Base-by-base conservation (phyloP, 306 rosid genomes). In the Prunus mira region DNA sequence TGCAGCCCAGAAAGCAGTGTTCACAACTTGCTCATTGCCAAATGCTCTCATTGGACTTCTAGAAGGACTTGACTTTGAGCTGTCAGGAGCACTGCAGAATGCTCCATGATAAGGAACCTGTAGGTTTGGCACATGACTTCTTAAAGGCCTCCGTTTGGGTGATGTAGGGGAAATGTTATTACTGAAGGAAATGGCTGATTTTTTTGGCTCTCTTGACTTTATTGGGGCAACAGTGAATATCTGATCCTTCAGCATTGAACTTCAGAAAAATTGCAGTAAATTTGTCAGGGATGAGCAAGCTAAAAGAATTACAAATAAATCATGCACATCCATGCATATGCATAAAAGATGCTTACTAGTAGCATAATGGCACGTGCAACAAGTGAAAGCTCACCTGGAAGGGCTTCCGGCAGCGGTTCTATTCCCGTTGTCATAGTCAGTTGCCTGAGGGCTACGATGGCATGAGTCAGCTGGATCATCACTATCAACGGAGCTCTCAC, bases 21-120 rank as follows among this genome's bases (percentile, higher is more conserved):
- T 87, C 57, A 76, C 46, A 6, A 82, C 89, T 80, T 87, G 91
- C 69, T 90, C 95, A 41, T 87, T 45, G 79, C 85, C 82, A 82
- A 81, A 80, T 67, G 80, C 86, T 77, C 89, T 84, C 80, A 90
- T 54, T 43, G 95, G 92, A 76, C 95, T 89, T 89, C 90, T 84
- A 50, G 94, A 86, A 50, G 94, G 94, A 81, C 94, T 89, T 57
- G 94, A 87, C 88, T 76, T 70, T 74, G 94, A 89, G 77, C 98
- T 93, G 84, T 93, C 96, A 3, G 95, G 98, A 82, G 96, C 96
- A 80, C 99, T 89, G 83, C 65, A 89, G 88, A 91, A 83, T 65
- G 92, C 86, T 73, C 97, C 98, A 65, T 83, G 91, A 64, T 82
- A 87, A 76, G 99, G 97, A 79, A 91, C 93, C 85, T 81, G 97